Conservation (phyloP, 805 yeast genomes). For the Metschnikowia colocasiae region DNA sequence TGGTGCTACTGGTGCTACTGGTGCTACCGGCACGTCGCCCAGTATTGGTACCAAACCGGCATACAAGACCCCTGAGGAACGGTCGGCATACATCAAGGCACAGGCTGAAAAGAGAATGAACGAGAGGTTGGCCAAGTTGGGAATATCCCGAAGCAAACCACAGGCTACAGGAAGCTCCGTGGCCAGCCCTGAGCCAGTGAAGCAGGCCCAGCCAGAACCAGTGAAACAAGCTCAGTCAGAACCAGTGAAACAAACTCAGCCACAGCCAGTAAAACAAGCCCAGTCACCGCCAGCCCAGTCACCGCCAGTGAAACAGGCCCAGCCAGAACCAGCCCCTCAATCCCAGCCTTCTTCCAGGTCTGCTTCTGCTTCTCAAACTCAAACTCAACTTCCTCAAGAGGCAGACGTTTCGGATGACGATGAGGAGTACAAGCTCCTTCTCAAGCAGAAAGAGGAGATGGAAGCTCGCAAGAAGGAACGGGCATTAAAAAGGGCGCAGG, state of each 20-base stretch:
- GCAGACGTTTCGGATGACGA: conserved; percentile 36
- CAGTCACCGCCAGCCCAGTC: no score
- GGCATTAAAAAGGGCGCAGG: conserved; percentile 50
- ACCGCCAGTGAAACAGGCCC: no score
- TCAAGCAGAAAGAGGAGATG: conserved; percentile 40
- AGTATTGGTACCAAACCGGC: conserved; percentile 10
- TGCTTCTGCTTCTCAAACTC: background rate
- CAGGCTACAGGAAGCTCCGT: background rate
- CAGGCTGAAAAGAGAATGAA: conserved; percentile 75
- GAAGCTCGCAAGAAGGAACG: conserved; percentile 43
- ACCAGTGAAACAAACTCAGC: background rate
- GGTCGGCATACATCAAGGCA: conserved; percentile 78
- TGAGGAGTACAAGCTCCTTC: conserved; percentile 47
- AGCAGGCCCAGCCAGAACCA: background rate
- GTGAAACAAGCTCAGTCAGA: background rate
- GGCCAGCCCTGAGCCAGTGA: conserved; percentile 1
- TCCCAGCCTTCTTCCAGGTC: no score
- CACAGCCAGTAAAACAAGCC: no score
- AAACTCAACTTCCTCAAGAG: background rate
- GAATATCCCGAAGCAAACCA: conserved; percentile 48
- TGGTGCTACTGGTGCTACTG: background rate
- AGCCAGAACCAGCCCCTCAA: no score
- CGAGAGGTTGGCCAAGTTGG: conserved; percentile 77
- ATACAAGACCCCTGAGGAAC: conserved; percentile 54
- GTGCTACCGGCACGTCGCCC: background rate